Conservation (phyloP, 495 filamentous ascomycete species). For the Aspergillus leporis region DNA sequence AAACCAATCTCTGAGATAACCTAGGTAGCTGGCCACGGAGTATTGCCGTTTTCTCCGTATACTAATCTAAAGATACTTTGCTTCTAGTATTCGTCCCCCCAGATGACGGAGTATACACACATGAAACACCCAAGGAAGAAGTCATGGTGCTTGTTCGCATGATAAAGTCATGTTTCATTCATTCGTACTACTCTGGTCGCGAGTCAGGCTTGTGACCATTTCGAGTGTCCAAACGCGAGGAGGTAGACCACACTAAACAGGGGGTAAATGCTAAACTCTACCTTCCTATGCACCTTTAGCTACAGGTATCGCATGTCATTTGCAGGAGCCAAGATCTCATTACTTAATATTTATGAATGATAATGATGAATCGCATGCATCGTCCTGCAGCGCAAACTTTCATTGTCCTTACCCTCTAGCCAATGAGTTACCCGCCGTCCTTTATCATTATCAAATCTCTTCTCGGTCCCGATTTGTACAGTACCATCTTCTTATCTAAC, state of each 20-base stretch:
- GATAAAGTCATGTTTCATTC: not conserved
- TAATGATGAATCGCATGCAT: constrained; percentile 4
- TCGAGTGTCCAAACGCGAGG: not conserved
- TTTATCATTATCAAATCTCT: constrained; percentile 12
- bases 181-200: not conserved
- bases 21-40: not conserved
- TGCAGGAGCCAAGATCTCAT: constrained; percentile 8
- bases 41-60: not conserved
- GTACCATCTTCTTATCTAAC: not conserved
- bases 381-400: not conserved
- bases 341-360: constrained; percentile 14
- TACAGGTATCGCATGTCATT: not conserved
- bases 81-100: too few relatives aligned
- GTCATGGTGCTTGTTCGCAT: not conserved
- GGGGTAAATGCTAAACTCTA: not conserved
- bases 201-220: not conserved
- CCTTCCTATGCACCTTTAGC: not conserved
- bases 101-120: too few relatives aligned
- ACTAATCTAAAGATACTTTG: too few relatives aligned
- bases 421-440: not conserved
- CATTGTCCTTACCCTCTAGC: not conserved
- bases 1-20: not conserved
- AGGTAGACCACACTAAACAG: not conserved
- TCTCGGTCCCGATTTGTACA: not conserved
- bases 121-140: not conserved